Evolutionary conservation across 2,329 filamentous ascomycete species (phyloP), one percentile per base, ranked within the genome.

Genomic region (Calonectria honghensis): DNA sequence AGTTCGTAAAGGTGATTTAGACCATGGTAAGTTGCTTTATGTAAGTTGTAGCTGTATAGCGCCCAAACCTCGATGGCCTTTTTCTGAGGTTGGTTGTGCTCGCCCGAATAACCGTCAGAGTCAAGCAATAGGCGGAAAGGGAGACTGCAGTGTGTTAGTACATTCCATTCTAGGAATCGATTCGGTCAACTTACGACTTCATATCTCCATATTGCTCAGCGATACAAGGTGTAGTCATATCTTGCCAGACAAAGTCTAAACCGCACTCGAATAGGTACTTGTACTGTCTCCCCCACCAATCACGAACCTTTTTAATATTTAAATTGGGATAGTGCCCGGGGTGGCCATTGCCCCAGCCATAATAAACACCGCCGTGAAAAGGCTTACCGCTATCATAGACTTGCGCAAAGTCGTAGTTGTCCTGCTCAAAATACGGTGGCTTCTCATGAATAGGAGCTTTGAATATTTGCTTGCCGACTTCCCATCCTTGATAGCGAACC

Each of bases 61-160:
- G 48, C 61, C 68, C 59, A 71, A 14, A 71, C 41, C 7, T 71
- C 68, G 5, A 71, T 71, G 18, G 68, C 68, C 14, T 63, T 71
- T 61, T 50, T 71, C 35, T 63, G 27, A 18, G 57, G 54, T 11
- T 64, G 51, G 45, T 39, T 52, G 16, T 45, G 54, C 16, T 70
- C 45, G 35, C 61, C 41, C 0, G 24, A 48, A 18, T 50, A 63
- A 14, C 31, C 41, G 37, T 70, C 68, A 14, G 59, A 59, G n/a
- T 59, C 59, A 11, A 70, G 59, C n/a, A 70, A 45, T 3, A 70
- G 41, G 2, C 68, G 54, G 45, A 63, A 37, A 45, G 68, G 31
- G 45, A 70, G 45, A 6, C 61, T 59, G 2, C 1, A 10, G 10
- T 10, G 1, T 6, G 32, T 70, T 13, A 70, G 45, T 24, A 31